These are phyloP conservation scores for Dittrichia graveolens DNA, from an alignment of 129 eudicot genomes.

Conservation along the genomic window DNA sequence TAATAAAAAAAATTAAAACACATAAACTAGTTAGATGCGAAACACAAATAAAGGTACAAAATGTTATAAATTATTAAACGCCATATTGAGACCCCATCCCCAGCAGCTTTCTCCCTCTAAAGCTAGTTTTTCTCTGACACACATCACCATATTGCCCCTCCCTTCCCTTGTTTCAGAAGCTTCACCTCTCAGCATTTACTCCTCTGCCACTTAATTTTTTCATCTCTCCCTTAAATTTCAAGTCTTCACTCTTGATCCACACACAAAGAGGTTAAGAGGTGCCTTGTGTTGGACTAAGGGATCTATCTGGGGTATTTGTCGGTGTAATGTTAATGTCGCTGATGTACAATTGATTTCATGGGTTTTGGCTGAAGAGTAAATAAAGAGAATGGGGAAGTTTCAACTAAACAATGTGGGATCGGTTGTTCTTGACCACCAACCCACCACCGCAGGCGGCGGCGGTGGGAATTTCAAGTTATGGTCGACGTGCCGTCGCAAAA, in stretches of 20 bases:
- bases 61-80: slow-evolving; percentile 12
- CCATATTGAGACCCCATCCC: slow-evolving; percentile 4
- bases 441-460: slow-evolving; percentile 25
- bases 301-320: neutral
- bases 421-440: slow-evolving; percentile 41
- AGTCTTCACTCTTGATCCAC: slow-evolving; percentile 13
- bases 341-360: neutral
- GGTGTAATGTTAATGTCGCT: slow-evolving; percentile 34
- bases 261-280: slow-evolving; percentile 12
- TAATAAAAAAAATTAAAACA: no score
- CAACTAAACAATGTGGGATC: slow-evolving; percentile 56
- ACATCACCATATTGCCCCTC: slow-evolving; percentile 28
- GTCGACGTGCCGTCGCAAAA: slow-evolving; percentile 53
- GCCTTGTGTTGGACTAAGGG: neutral
- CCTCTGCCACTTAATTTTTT: slow-evolving; percentile 8
- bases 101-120: slow-evolving; percentile 1
- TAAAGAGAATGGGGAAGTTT: slow-evolving; percentile 46
- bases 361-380: neutral
- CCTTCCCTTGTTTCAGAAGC: slow-evolving; percentile 41
- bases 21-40: no score
- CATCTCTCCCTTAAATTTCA: neutral
- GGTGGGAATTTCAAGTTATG: slow-evolving; percentile 42
- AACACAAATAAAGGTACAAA: neutral
- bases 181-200: slow-evolving; percentile 31
- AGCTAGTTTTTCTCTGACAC: slow-evolving; percentile 33